Base-by-base conservation (phyloP, 306 rosid genomes). In the Cucumis hystrix region DNA sequence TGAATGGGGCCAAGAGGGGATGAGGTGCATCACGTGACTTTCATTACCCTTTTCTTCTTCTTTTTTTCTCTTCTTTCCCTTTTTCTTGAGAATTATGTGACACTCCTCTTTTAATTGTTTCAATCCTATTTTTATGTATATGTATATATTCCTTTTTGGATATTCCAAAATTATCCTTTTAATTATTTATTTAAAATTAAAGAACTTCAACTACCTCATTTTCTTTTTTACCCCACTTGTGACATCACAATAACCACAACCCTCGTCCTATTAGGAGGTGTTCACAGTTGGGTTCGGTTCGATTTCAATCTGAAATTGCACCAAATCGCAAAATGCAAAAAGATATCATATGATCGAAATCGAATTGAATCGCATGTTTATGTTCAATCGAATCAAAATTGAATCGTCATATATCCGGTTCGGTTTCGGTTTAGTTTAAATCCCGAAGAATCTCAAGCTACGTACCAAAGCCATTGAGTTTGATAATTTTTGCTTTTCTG, bases 1-100 rank as follows among this genome's bases (percentile, higher is more conserved):
- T 41, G 15, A 43, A 41, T 40, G 52, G 52, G 25, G 6, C 16
- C 30, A 66, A 66, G 25, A 52, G 74, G 55, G 74, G 55, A 68
- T 68, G n/a, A 6, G 74, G 37, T 40, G 33, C 35, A 68, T 69
- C 75, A 69, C 75, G 75, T 69, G 75, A 69, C 35, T 68, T 68
- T 6, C 57, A 52, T 21, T 23, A 2, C 9, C 20, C 7, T 13
- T 21, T 41, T 41, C 30, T 28, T 28, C 2, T 2, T 28, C 30
- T 37, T 18, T 28, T 1, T 10, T 15, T 8, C 10, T 17, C 16
- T 33, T 39, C 16, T 37, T 39, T 17, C 72, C 72, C 15, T 52
- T 66, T 68, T 43, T 37, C 18, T 67, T 67, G 33, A 68, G n/a
- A 68, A 68, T n/a, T 68, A 68, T 41, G 54, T 68, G 35, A 68